phyloP scores from a whole-genome alignment of 2,329 filamentous ascomycete species.

The Meredithiella fracta region DNA sequence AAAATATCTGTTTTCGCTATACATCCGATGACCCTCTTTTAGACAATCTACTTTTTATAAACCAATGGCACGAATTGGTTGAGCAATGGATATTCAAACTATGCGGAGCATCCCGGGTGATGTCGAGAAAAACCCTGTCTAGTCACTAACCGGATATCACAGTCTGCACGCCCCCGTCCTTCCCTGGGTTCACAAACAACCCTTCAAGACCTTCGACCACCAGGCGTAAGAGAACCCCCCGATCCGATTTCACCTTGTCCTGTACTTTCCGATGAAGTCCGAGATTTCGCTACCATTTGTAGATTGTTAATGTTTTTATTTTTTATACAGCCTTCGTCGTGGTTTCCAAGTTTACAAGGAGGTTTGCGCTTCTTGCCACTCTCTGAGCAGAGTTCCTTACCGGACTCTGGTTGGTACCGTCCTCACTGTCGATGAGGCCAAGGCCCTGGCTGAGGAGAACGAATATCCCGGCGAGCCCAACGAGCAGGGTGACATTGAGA shows the following conservation, averaged over 20 bases:
- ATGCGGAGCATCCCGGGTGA: background rate
- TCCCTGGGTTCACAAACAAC: conserved; percentile 88
- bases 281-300: background rate
- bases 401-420: conserved; percentile 76
- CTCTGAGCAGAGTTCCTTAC: conserved; percentile 84
- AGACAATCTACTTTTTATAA: background rate
- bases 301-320: background rate
- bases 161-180: conserved; percentile 87
- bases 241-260: background rate
- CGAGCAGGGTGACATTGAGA: conserved; percentile 93
- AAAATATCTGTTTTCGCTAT: background rate
- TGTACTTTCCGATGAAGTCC: conserved; percentile 8
- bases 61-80: conserved; percentile 5
- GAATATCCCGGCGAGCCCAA: conserved; percentile 98
- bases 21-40: background rate
- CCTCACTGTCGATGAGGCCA: conserved; percentile 95
- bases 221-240: conserved; percentile 55
- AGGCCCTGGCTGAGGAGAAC: conserved; percentile 91
- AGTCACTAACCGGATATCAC: conserved; percentile 19
- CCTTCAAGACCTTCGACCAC: conserved; percentile 92
- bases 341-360: conserved; percentile 99
- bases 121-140: background rate
- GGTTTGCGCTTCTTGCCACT: conserved; percentile 96
- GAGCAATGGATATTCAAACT: conserved; percentile 1
- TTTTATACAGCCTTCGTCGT: conserved; percentile 61